phyloP scores from a whole-genome alignment of 768 basidiomycete species.

The Cyclocybe aegerita region DNA sequence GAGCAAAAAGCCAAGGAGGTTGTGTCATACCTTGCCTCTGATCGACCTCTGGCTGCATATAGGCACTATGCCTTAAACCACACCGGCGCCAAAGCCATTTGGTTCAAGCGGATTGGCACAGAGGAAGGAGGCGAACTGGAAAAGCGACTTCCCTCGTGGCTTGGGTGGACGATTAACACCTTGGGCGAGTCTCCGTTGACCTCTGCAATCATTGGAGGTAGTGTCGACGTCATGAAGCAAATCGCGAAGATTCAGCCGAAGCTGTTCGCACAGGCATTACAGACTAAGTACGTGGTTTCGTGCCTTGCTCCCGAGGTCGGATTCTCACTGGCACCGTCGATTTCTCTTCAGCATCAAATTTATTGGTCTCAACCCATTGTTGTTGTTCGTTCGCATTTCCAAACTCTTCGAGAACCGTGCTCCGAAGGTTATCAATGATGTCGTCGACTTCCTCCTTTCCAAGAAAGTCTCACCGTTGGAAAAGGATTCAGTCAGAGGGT shows the following conservation, averaged over 20 bases:
- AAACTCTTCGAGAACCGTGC: no score
- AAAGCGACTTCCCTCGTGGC: slow-evolving; percentile 41
- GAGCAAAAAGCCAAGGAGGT: slow-evolving; percentile 27
- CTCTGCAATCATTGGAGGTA: slow-evolving; percentile 37
- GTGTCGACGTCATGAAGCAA: slow-evolving; percentile 40
- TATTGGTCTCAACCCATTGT: slow-evolving; percentile 42
- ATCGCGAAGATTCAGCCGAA: slow-evolving; percentile 43
- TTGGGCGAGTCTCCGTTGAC: slow-evolving; percentile 54
- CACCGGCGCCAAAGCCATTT: slow-evolving; percentile 40
- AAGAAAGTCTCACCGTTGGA: slow-evolving; percentile 45
- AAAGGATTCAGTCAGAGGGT: slow-evolving; percentile 43
- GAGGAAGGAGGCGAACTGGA: slow-evolving; percentile 24
- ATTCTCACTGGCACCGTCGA: slow-evolving; percentile 1
- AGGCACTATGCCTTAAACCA: slow-evolving; percentile 44
- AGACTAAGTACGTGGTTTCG: slow-evolving; percentile 37
- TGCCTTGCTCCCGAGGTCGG: neutral
- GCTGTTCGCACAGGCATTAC: slow-evolving; percentile 39
- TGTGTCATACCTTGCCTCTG: slow-evolving; percentile 47
- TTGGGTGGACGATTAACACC: slow-evolving; percentile 48
- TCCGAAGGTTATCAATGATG: slow-evolving; percentile 18
- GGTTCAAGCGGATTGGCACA: slow-evolving; percentile 32
- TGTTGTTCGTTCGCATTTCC: slow-evolving; percentile 35
- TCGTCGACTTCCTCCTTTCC: slow-evolving; percentile 52
- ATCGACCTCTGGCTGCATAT: slow-evolving; percentile 50
- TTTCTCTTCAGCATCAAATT: slow-evolving; percentile 40